Evolutionary conservation across 805 yeast genomes (phyloP).

Genomic region (Cyberlindnera maritima): DNA sequence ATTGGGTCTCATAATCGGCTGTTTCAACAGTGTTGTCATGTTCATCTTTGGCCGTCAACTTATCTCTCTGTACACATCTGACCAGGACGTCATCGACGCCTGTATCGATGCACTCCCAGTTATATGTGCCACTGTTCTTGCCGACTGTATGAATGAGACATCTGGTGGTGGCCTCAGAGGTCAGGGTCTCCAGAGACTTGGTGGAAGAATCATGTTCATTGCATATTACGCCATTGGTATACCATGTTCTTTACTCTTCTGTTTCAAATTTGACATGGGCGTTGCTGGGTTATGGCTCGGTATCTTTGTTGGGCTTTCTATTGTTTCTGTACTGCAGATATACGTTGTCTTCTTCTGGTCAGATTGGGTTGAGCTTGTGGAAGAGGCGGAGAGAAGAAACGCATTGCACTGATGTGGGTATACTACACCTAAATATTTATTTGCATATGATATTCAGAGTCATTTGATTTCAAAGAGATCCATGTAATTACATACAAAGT

Average conservation of each 20-base stretch:
- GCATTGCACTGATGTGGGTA: background rate
- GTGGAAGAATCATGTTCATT: slow-evolving; percentile 64
- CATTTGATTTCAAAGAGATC: too few relatives aligned
- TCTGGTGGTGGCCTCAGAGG: slow-evolving; percentile 82
- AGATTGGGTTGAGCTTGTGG: slow-evolving; percentile 53
- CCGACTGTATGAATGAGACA: slow-evolving; percentile 70
- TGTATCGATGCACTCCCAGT: slow-evolving; percentile 56
- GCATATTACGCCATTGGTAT: slow-evolving; percentile 72
- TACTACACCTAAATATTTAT: background rate
- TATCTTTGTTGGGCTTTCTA: slow-evolving; percentile 53
- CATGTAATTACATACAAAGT: slow-evolving; percentile 1
- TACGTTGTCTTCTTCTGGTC: slow-evolving; percentile 41
- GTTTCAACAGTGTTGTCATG: slow-evolving; percentile 50
- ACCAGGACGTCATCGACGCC: slow-evolving; percentile 50
- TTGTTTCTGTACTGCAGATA: slow-evolving; percentile 48
- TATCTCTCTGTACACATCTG: slow-evolving; percentile 59
- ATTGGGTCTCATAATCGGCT: slow-evolving; percentile 42
- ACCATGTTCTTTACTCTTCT: slow-evolving; percentile 58
- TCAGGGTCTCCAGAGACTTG: slow-evolving; percentile 79
- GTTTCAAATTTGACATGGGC: slow-evolving; percentile 47
- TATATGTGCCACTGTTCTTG: slow-evolving; percentile 63
- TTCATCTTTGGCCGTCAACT: slow-evolving; percentile 46
- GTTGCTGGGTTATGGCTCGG: slow-evolving; percentile 79
- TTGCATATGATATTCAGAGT: too few relatives aligned
- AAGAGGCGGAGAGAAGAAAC: slow-evolving; percentile 41